Evolutionary conservation across 257 asterid genomes (phyloP), one percentile per base, ranked within the genome.

Genomic region (Cruciata laevipes): DNA sequence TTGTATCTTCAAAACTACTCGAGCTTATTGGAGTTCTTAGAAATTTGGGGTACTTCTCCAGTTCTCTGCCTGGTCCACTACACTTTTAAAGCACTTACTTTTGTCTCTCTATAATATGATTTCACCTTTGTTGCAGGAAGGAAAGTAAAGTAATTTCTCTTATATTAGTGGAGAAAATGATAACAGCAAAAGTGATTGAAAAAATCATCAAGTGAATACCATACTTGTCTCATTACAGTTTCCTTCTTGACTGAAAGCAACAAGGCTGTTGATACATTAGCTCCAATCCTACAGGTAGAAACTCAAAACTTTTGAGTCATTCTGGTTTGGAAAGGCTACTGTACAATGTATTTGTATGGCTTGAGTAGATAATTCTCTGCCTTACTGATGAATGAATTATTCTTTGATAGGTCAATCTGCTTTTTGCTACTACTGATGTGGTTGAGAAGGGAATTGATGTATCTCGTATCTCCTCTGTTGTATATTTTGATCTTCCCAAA

Each of bases 401-500:
- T 61, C 65, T 65, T 68, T 69, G 63, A 44, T 71, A 92, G 98
- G 97, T 83, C 75, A 89, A 84, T 77, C 80, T 89, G 71, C 74
- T 89, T 56, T 92, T 92, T 83, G 79, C 93, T n/a, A n/a, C n/a
- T 42, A 86, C 91, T 5, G 87, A 86, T 52, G 83, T 83, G 71
- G 80, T 86, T 69, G 87, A 84, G 83, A 96, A 87, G 75, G 97
- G 87, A 74, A 78, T 71, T 72, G 79, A 81, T 61, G 84, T 81
- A 61, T 84, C 86, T 40, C 75, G 75, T 67, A 89, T 86, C 76
- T 83, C 93, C 66, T 69, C 63, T 24, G 91, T 87, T 17, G 79
- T 92, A 79, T 76, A 83, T n/a, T 92, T 92, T 69, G 97, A 92
- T 82, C 73, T 86, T 25, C 98, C 97, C 4, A 75, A 83, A 77